Percentiles rank a stretch among this genome's conserved stretches.
Conservation (phyloP, 495 filamentous ascomycete species). For the Chaetomium fimeti region DNA sequence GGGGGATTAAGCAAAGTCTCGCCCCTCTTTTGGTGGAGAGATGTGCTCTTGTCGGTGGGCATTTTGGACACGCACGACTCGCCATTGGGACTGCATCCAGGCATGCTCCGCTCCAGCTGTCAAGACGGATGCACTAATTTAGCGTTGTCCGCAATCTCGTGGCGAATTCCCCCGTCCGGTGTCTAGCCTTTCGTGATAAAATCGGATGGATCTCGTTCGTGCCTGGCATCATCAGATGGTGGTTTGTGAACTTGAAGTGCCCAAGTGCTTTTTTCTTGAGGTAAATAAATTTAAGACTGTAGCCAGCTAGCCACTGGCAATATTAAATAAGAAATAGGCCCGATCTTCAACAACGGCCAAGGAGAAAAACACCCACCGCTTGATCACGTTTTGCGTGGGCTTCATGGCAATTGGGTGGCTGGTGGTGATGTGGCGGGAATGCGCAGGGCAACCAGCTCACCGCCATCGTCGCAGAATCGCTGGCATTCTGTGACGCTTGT, state of each 20-base stretch:
- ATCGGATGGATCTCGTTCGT: neutral
- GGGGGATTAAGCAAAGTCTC: neutral
- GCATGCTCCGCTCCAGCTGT: constrained; percentile 5
- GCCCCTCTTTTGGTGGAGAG: neutral
- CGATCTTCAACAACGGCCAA: neutral
- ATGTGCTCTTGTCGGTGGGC: neutral
- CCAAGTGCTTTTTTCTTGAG: too few species aligned
- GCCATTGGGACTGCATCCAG: neutral
- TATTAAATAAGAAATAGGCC: neutral
- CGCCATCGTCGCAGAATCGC: neutral
- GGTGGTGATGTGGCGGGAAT: constrained; percentile 6
- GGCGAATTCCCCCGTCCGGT: constrained; percentile 2
- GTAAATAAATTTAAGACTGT: neutral
- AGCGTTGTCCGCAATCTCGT: neutral
- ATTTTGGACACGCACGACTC: neutral
- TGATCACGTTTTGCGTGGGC: neutral
- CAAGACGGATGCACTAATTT: constrained; percentile 8
- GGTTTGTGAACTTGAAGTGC: too few species aligned
- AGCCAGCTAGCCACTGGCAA: neutral
- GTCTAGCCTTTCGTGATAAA: neutral
- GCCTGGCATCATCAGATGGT: neutral
- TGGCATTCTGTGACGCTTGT: neutral
- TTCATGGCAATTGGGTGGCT: constrained; percentile 5
- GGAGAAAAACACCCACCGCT: neutral
- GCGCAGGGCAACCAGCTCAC: constrained; percentile 2